Base-by-base conservation (phyloP, 2,329 filamentous ascomycete species). In the Penicillium freii region DNA sequence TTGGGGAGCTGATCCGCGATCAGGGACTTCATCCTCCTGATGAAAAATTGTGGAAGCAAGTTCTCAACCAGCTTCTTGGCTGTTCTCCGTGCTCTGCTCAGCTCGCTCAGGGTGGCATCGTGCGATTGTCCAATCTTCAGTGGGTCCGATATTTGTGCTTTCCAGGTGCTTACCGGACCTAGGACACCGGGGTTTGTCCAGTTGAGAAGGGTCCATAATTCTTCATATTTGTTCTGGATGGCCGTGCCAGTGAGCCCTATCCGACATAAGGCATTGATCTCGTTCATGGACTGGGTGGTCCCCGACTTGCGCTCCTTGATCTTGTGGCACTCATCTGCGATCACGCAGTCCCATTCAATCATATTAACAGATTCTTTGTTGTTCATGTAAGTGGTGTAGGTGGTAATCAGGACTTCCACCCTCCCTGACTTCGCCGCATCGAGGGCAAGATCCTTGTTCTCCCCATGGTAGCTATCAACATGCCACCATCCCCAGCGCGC, bases 191-290 rank as follows among this genome's bases (percentile, higher is more conserved):
- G 94, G 65, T 95, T 94, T 0, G 92, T 92, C 94, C 94, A 99
- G 71, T 99, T 96, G 3, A 99, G 80, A 0, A 99, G 80, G 0
- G 92, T 95, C 93, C 93, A 99, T 0, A 99, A 82, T 73, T 99
- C 94, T 70, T 97, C 91, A 71, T 99, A 99, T 64, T 91, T 94
- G 74, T 99, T 99, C 71, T 99, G 94, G 44, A 99, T 97, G 0
- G 93, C 93, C 0, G 94, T 99, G 2, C 94, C 94, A 0, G 92
- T 97, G 9, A 99, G 80, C 0, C 94, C 94, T 59, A 99, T 92
- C 34, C 94, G 85, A 69, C 94, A 97, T 2, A 97, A 82, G 0
- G 92, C 87, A 66, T 99, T 99, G 65, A 97, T 81, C 60, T 92
- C 85, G 66, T 91, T 90, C 88, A 99, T 93, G 0, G 92, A 87